Percentiles rank a stretch among this genome's conserved stretches.
phyloP scores from a whole-genome alignment of 164 flowering plant species.

The Saururus chinensis region DNA sequence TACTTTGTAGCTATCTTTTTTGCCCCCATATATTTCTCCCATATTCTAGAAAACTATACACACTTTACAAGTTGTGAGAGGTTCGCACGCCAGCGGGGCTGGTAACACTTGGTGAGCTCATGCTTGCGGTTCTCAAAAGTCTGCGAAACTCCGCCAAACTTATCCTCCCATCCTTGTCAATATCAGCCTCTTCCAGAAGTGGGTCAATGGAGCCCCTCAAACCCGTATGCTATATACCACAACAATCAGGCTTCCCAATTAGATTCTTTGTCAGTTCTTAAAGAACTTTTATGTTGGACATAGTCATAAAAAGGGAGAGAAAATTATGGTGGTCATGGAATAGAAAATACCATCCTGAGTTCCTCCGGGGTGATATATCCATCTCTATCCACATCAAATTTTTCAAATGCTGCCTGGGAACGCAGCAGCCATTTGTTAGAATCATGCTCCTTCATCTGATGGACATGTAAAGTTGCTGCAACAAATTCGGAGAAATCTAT shows the following conservation, averaged over 20 bases:
- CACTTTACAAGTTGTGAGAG: slow-evolving; percentile 24
- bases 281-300: background rate
- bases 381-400: slow-evolving; percentile 89
- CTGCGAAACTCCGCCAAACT: slow-evolving; percentile 88
- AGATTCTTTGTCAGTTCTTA: background rate
- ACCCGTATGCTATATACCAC: slow-evolving; percentile 61
- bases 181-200: slow-evolving; percentile 92
- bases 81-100: slow-evolving; percentile 30
- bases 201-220: slow-evolving; percentile 84
- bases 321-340: background rate
- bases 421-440: slow-evolving; percentile 69
- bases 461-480: slow-evolving; percentile 90
- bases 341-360: slow-evolving; percentile 53
- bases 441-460: slow-evolving; percentile 86
- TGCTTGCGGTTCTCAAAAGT: slow-evolving; percentile 86
- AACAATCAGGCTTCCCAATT: background rate
- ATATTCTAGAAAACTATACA: background rate
- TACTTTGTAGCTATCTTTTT: too few relatives aligned
- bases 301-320: background rate
- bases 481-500: slow-evolving; percentile 95
- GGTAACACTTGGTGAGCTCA: slow-evolving; percentile 39
- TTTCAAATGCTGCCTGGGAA: slow-evolving; percentile 88
- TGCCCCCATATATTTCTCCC: background rate
- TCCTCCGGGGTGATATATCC: slow-evolving; percentile 92
- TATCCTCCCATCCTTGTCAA: slow-evolving; percentile 94